These are phyloP conservation scores for Saccharomycopsis fermentans DNA, from an alignment of 805 yeast genomes.

Conservation along the genomic window DNA sequence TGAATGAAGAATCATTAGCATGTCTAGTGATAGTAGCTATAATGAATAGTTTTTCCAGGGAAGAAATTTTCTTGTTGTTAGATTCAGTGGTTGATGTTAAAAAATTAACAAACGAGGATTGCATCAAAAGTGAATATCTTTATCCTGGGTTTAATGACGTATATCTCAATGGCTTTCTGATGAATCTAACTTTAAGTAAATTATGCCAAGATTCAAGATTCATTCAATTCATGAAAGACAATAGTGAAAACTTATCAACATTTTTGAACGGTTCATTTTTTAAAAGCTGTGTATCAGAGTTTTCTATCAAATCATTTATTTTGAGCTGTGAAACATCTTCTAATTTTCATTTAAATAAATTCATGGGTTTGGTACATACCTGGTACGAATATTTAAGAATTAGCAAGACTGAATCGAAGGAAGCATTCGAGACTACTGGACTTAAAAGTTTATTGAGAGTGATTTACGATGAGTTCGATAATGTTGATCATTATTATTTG, in stretches of 20 bases:
- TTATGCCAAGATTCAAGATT: neutral
- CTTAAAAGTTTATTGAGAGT: neutral
- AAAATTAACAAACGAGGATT: neutral
- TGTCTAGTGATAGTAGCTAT: constrained; percentile 1
- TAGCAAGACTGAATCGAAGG: neutral
- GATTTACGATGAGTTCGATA: constrained; percentile 10
- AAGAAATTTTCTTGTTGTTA: neutral
- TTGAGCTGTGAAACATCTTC: constrained; percentile 4
- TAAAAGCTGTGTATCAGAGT: constrained; percentile 3
- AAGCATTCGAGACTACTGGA: neutral
- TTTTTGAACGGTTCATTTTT: constrained; percentile 6
- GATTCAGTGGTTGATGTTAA: neutral
- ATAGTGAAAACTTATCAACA: neutral
- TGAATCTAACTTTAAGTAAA: neutral
- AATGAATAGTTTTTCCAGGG: neutral
- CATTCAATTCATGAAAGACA: neutral
- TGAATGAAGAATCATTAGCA: constrained; percentile 1
- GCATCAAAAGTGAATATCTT: neutral
- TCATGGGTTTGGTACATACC: constrained; percentile 9
- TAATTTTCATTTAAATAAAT: constrained; percentile 7
- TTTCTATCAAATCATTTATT: constrained; percentile 10
- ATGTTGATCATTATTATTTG: constrained; percentile 16
- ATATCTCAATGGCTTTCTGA: neutral
- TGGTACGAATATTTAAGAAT: constrained; percentile 13
- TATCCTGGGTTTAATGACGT: neutral